A percentile compares a stretch with the other conserved stretches of the same genome.
Conservation (phyloP, 768 basidiomycete genomes). For the Serendipita sp. region DNA sequence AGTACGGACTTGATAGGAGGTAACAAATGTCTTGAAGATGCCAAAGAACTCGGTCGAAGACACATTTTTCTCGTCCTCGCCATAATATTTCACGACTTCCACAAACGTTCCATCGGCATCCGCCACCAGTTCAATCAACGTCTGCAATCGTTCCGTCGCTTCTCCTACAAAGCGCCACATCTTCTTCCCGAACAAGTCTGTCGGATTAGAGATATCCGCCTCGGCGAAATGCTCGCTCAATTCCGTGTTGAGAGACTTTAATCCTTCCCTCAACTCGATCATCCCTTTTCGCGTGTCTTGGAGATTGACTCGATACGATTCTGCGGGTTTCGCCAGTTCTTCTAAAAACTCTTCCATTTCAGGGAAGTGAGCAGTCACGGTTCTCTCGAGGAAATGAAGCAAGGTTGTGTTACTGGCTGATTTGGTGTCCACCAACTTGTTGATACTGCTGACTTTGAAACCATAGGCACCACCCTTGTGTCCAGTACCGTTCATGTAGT, state of each 20-base stretch:
- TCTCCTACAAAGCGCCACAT: slow-evolving; percentile 84
- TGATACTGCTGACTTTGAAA: slow-evolving; percentile 93
- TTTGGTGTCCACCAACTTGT: slow-evolving; percentile 98
- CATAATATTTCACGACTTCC: slow-evolving; percentile 80
- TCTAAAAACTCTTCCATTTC: slow-evolving; percentile 77
- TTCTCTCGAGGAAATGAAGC: slow-evolving; percentile 85
- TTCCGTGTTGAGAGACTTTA: slow-evolving; percentile 68
- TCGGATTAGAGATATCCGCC: slow-evolving; percentile 29
- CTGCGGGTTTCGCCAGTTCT: slow-evolving; percentile 76
- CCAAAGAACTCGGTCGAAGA: slow-evolving; percentile 86
- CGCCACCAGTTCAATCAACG: slow-evolving; percentile 74
- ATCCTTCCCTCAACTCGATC: slow-evolving; percentile 51
- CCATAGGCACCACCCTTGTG: slow-evolving; percentile 94
- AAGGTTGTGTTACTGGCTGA: slow-evolving; percentile 87
- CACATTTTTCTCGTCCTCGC: slow-evolving; percentile 81
- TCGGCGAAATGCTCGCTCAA: slow-evolving; percentile 66
- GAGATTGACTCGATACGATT: slow-evolving; percentile 84
- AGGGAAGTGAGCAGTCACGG: slow-evolving; percentile 73
- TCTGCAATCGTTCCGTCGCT: slow-evolving; percentile 59
- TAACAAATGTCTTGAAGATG: slow-evolving; percentile 93
- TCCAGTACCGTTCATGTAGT: slow-evolving; percentile 96
- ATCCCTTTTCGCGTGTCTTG: slow-evolving; percentile 71
- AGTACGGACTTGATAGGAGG: slow-evolving; percentile 61
- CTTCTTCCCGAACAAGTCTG: slow-evolving; percentile 69
- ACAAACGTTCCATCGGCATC: slow-evolving; percentile 69